Evolutionary conservation across 345 rosid species (phyloP), one percentile per base, ranked within the genome.

Genomic region (Populus pruinosa): DNA sequence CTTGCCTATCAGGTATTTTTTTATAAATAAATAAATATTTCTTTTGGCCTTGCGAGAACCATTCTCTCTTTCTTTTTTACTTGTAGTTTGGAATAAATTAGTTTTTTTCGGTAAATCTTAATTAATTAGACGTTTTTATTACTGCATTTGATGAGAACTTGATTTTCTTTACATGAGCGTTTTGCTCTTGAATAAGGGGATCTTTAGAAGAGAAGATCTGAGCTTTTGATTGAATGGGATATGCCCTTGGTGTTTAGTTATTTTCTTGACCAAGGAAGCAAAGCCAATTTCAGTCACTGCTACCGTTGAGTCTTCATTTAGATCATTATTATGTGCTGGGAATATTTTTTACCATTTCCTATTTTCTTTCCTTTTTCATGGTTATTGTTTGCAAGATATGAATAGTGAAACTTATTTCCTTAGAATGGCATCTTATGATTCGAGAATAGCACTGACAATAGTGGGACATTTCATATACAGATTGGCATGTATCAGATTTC

Each of bases 1-100:
- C 62, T 79, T 82, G 55, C 79, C 85, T 35, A 47, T 78, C 5
- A 75, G 85, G 85, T 82, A 53, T 25, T 27, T 25, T 27, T 23
- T 5, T 25, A 5, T 69, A 25, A 39, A 25, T 25, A 59, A 59
- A 59, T n/a, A 10, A 10, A 3, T 12, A 12, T 11, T 56, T 23
- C 25, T 56, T n/a, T 8, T 3, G 4, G 13, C 21, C n/a, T n/a
- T 41, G 44, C 44, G 2, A 41, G 4, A 41, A 10, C 14, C 44
- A 0, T 41, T 41, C 11, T 41, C 1, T 2, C 10, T 10, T 41
- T 13, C 5, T 44, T 47, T 59, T 10, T 23, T 59, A 14, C 23
- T n/a, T 59, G 29, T 23, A 23, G 64, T n/a, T 10, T 59, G 27
- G 27, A 5, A 59, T 59, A 56, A n/a, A 10, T 56, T 25, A 56